Evolutionary conservation across 768 basidiomycete genomes (phyloP).

Genomic region (Guyanaporus albipodus): DNA sequence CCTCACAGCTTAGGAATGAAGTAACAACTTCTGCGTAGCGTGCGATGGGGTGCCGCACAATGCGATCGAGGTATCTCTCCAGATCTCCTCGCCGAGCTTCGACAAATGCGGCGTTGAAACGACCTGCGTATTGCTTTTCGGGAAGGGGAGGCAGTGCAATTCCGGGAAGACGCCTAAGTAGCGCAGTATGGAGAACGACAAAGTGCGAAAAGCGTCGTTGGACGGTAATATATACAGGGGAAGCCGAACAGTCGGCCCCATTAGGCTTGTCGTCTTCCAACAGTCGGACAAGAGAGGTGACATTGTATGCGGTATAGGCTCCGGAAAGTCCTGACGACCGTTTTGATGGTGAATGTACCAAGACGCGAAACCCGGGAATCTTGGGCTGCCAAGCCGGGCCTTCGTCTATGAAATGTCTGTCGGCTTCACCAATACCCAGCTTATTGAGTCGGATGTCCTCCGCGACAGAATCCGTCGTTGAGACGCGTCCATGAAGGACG

Average conservation of each 20-base stretch:
- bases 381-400: constrained; percentile 73
- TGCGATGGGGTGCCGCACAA: constrained; percentile 73
- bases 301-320: constrained; percentile 69
- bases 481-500: constrained; percentile 26
- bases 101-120: constrained; percentile 78
- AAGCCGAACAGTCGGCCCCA: constrained; percentile 23
- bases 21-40: constrained; percentile 76
- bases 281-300: constrained; percentile 50
- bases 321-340: constrained; percentile 61
- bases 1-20: constrained; percentile 75
- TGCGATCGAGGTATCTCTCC: constrained; percentile 67
- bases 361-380: constrained; percentile 65
- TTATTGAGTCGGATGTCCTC: constrained; percentile 39
- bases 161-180: constrained; percentile 66
- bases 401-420: constrained; percentile 66
- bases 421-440: constrained; percentile 52
- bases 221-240: constrained; percentile 63
- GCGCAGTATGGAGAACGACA: constrained; percentile 66
- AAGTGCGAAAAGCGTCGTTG: constrained; percentile 85
- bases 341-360: constrained; percentile 81
- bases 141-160: constrained; percentile 79
- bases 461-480: constrained; percentile 35
- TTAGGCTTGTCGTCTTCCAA: constrained; percentile 17
- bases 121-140: constrained; percentile 79
- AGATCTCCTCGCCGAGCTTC: constrained; percentile 79